Evolutionary conservation across 176 grass and related monocot genomes (phyloP).

Genomic region (Thinopyrum elongatum): DNA sequence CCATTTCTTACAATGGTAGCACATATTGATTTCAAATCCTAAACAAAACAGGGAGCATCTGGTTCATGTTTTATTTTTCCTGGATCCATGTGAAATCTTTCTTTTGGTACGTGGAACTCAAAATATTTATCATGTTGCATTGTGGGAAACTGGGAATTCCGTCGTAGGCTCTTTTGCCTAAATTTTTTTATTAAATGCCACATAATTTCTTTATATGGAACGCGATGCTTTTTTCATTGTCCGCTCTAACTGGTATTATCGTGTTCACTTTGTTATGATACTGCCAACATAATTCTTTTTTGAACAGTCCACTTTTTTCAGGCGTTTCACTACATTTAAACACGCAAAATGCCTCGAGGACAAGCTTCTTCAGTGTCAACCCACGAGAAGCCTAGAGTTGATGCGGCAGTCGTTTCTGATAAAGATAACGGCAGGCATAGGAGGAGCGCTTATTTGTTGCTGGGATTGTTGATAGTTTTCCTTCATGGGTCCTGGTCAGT

Average conservation of each 20-base stretch:
- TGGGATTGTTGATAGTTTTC: conserved; percentile 66
- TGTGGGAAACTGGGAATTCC: too few relatives aligned
- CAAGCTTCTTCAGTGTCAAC: conserved; percentile 27
- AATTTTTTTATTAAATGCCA: too few relatives aligned
- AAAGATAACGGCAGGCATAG: conserved; percentile 33
- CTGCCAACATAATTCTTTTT: neutral
- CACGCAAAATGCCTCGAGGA: conserved; percentile 36
- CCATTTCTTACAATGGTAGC: too few relatives aligned
- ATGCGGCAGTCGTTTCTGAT: conserved; percentile 12
- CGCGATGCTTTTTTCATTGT: too few relatives aligned
- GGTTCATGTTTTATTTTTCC: too few relatives aligned
- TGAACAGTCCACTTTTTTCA: conserved; percentile 4
- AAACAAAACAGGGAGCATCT: too few relatives aligned
- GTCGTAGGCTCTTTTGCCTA: too few relatives aligned
- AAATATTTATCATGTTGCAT: too few relatives aligned
- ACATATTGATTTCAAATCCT: too few relatives aligned
- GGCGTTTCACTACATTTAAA: conserved; percentile 14
- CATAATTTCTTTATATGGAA: neutral
- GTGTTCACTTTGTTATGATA: conserved; percentile 5
- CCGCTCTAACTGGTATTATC: neutral
- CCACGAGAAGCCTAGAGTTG: conserved; percentile 24
- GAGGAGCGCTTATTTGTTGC: conserved; percentile 64
- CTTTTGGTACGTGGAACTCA: too few relatives aligned
- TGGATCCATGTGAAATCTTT: too few relatives aligned
- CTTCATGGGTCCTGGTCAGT: conserved; percentile 83